Base-by-base conservation (phyloP, 306 rosid genomes). In the Trifolium dubium region DNA sequence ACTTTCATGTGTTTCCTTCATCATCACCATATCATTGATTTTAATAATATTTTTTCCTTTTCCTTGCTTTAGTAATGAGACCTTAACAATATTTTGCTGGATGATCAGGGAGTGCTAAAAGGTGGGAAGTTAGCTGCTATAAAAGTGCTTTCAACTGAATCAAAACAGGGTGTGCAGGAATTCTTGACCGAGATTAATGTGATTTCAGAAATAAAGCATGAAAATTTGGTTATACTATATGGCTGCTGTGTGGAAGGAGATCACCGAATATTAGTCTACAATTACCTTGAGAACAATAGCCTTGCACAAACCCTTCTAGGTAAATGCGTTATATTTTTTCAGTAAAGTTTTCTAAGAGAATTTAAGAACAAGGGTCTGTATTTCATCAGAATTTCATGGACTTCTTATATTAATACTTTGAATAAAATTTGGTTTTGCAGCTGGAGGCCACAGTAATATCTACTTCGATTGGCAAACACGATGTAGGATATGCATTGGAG, bases 121-220 rank as follows among this genome's bases (percentile, higher is more conserved):
- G 89, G 87, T 77, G 96, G 98, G 71, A 91, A 84, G 69, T 51
- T 91, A 67, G 98, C 96, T 15, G 98, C 98, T 60, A 83, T 93
- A 80, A 93, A 93, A 88, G 97, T 91, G 75, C 97, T 93, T 76
- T 93, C 98, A 19, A 83, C 90, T 70, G 96, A 93, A 62, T 93
- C 97, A 62, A 91, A 53, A 66, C 98, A 93, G 79, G 98, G 98
- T 65, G 81, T 87, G 88, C 85, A 58, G 64, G 98, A 93, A 75
- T 93, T 93, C 86, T 84, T 93, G 92, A 91, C 98, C 40, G 98
- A 93, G 85, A 93, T 91, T 74, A 86, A 91, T 10, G 88, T 89
- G 77, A 88, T 93, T 66, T 88, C 98, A 67, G 89, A 84, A 82
- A 88, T 93, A 69, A 67, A 91, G 88, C 98, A 93, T 75, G 90